phyloP scores from a whole-genome alignment of 345 rosid genomes.

The Punica granatum region DNA sequence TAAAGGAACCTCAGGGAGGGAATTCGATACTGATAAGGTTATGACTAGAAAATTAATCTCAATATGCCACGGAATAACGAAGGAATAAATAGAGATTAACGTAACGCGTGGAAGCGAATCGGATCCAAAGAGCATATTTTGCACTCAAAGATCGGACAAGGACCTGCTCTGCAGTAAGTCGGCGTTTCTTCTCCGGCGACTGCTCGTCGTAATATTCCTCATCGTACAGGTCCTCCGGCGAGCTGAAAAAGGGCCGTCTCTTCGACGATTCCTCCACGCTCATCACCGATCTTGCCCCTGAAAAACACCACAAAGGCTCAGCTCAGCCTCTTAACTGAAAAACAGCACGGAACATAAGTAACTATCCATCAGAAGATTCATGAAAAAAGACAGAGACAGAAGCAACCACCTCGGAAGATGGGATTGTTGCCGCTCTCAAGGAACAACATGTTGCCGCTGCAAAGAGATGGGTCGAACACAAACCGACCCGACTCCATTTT shows the following conservation, averaged over 20 bases:
- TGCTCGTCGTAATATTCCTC: slow-evolving; percentile 79
- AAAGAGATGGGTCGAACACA: slow-evolving; percentile 49
- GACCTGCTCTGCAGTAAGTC: slow-evolving; percentile 75
- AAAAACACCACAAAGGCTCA: slow-evolving; percentile 3
- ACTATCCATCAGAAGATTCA: not conserved
- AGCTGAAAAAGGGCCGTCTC: slow-evolving; percentile 65
- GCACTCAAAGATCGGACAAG: not conserved
- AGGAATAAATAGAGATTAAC: not conserved
- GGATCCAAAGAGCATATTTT: slow-evolving; percentile 8
- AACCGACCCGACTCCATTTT: slow-evolving; percentile 63
- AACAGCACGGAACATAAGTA: not conserved
- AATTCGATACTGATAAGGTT: slow-evolving; percentile 23
- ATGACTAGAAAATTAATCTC: slow-evolving; percentile 1
- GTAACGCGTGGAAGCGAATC: slow-evolving; percentile 3
- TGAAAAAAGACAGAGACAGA: not conserved
- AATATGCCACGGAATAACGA: slow-evolving; percentile 11
- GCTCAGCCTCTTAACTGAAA: not conserved
- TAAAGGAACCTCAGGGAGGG: slow-evolving; percentile 7
- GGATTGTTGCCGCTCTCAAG: slow-evolving; percentile 42
- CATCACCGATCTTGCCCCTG: slow-evolving; percentile 51
- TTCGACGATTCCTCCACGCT: slow-evolving; percentile 57
- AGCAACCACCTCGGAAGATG: slow-evolving; percentile 34
- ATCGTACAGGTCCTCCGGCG: slow-evolving; percentile 58
- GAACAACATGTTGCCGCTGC: slow-evolving; percentile 57
- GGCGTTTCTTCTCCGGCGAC: slow-evolving; percentile 76